These are phyloP conservation scores for Zea luxurians DNA, from an alignment of 176 grass and related monocot species.

Conservation along the genomic window DNA sequence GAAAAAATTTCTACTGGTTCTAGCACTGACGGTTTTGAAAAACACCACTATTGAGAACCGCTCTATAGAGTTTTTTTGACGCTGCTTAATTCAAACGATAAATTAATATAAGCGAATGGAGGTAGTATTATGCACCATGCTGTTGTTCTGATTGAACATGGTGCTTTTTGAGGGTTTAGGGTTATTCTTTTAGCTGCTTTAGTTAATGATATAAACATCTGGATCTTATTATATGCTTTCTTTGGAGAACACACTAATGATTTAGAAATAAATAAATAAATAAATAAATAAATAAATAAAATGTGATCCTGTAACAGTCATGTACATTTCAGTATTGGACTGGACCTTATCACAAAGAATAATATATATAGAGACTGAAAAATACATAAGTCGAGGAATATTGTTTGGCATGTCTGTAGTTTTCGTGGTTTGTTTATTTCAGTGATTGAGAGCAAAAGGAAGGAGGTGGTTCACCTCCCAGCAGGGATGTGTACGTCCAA, in stretches of 20 bases:
- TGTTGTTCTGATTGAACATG: too few species aligned
- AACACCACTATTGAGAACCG: too few species aligned
- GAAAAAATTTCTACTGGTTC: too few species aligned
- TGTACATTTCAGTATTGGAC: neutral
- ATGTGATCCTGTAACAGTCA: neutral
- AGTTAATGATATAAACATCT: too few species aligned
- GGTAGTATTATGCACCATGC: too few species aligned
- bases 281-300: neutral
- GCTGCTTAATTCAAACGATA: too few species aligned
- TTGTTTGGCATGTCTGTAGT: neutral
- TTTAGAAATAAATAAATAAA: neutral
- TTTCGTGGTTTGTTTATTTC: neutral
- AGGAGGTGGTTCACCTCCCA: constrained; percentile 15
- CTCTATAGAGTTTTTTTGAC: too few species aligned
- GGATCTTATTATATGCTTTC: too few species aligned
- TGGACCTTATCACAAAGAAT: constrained; percentile 43
- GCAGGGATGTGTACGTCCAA: constrained; percentile 40
- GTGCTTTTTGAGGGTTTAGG: too few species aligned
- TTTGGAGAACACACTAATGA: neutral
- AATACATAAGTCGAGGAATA: neutral
- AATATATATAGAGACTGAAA: neutral
- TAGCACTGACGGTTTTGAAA: too few species aligned
- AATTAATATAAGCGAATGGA: too few species aligned
- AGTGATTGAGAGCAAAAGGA: constrained; percentile 14
- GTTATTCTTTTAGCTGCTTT: too few species aligned